A percentile compares a stretch with the other conserved stretches of the same genome.
Conservation (phyloP, 2,329 filamentous ascomycete species). For the Didymellaceae sp. region DNA sequence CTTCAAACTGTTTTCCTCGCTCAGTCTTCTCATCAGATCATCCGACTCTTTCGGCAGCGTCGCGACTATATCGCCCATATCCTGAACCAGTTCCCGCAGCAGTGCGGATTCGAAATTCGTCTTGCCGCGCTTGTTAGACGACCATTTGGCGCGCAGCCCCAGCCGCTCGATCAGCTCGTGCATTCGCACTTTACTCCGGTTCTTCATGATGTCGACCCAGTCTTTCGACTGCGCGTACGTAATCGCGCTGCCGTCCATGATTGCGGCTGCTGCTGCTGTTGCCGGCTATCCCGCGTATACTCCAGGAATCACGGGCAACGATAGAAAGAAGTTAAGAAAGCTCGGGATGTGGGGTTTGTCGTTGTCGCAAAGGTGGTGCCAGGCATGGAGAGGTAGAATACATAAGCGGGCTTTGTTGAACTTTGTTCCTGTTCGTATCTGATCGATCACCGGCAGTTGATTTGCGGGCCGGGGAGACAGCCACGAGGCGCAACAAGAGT, state of each 20-base stretch:
- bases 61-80: constrained; percentile 43
- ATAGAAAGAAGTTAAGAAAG: neutral
- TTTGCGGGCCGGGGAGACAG: neutral
- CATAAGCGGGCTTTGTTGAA: constrained; percentile 1
- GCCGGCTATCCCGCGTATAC: constrained; percentile 17
- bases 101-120: constrained; percentile 46
- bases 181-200: constrained; percentile 45
- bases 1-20: constrained; percentile 38
- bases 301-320: no score
- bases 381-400: constrained; percentile 4
- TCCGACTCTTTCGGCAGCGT: constrained; percentile 44
- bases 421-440: neutral
- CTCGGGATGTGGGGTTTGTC: no score
- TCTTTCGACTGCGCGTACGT: constrained; percentile 42
- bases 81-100: constrained; percentile 43
- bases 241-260: constrained; percentile 37
- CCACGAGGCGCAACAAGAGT: neutral
- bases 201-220: constrained; percentile 48
- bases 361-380: constrained; percentile 1
- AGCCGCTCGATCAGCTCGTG: constrained; percentile 47
- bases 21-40: constrained; percentile 39
- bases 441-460: constrained; percentile 9
- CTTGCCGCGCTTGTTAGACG: constrained; percentile 48
- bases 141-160: constrained; percentile 46
- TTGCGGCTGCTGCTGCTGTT: constrained; percentile 12